A percentile compares a stretch with the other conserved stretches of the same genome.
phyloP scores from a whole-genome alignment of 2,329 filamentous ascomycete species.

The Sclerotinia nivalis region DNA sequence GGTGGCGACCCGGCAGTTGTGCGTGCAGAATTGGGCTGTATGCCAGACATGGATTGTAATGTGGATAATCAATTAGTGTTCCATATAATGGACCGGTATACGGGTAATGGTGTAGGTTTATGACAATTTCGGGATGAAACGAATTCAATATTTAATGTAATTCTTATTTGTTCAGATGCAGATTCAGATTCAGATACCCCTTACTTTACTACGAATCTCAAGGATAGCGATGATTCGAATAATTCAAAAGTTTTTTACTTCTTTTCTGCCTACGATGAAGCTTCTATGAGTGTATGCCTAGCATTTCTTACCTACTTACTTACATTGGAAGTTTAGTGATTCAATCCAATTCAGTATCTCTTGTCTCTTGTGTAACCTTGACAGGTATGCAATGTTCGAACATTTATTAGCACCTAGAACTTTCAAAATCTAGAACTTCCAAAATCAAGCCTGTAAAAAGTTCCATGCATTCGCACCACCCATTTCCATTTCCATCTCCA shows the following conservation, averaged over 20 bases:
- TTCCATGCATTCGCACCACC: background rate
- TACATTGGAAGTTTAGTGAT: slow-evolving; percentile 2
- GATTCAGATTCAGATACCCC: background rate
- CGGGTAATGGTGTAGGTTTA: slow-evolving; percentile 32
- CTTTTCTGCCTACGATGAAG: no score
- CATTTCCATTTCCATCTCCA: no score
- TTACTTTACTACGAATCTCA: slow-evolving; percentile 5
- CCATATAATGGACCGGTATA: slow-evolving; percentile 49
- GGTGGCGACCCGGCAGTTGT: slow-evolving; percentile 43
- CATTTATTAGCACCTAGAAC: background rate
- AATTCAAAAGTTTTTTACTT: slow-evolving; percentile 4
- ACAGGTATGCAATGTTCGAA: background rate
- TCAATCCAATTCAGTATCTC: background rate
- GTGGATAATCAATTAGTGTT: slow-evolving; percentile 48
- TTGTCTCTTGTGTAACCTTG: background rate
- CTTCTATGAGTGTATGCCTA: background rate
- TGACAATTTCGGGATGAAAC: slow-evolving; percentile 23
- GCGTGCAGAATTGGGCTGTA: slow-evolving; percentile 46
- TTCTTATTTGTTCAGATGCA: background rate
- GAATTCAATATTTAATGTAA: slow-evolving; percentile 6
- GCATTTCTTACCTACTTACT: background rate
- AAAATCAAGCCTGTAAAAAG: background rate
- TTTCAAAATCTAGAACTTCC: background rate
- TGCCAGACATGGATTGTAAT: slow-evolving; percentile 44
- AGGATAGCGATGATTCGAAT: background rate